A percentile compares a stretch with the other conserved stretches of the same genome.
These are phyloP conservation scores for Epichloe uncinata DNA, from an alignment of 2,329 filamentous ascomycete genomes.

Conservation along the genomic window DNA sequence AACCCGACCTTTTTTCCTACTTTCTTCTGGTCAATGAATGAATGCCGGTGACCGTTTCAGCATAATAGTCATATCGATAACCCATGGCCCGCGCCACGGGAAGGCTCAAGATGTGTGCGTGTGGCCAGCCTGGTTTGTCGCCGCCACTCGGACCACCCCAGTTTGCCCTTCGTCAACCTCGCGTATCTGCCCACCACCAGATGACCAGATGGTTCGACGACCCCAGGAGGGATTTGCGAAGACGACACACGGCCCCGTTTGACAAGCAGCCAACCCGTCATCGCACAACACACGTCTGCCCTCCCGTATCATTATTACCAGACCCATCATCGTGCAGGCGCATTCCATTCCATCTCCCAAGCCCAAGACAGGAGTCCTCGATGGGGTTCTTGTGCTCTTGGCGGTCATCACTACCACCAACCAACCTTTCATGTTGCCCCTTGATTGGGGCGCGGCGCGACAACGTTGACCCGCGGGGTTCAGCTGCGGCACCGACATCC, in stretches of 20 bases:
- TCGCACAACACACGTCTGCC: not conserved
- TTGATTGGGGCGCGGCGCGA: constrained; percentile 5
- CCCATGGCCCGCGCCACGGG: too few species aligned
- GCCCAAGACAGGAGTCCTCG: not conserved
- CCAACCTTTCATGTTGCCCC: not conserved
- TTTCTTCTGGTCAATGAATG: not conserved
- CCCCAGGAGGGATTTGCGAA: not conserved
- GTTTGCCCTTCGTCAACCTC: not conserved
- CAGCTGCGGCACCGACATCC: constrained; percentile 3
- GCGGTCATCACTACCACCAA: not conserved
- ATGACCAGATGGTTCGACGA: not conserved
- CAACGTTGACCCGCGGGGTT: constrained; percentile 10
- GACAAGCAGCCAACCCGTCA: not conserved
- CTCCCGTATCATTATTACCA: too few species aligned
- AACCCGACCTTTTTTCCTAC: not conserved
- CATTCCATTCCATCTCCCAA: not conserved
- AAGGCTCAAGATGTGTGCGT: too few species aligned
- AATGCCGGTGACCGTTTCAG: not conserved
- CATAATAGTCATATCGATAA: too few species aligned
- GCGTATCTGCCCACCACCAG: not conserved
- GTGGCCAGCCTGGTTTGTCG: too few species aligned
- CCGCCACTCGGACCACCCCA: too few species aligned
- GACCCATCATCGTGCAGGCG: not conserved
- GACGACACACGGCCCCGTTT: not conserved
- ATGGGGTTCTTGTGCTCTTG: not conserved